Percentiles rank a stretch among this genome's conserved stretches.
These are phyloP conservation scores for Brassica juncea DNA, from an alignment of 345 rosid species.

Conservation along the genomic window DNA sequence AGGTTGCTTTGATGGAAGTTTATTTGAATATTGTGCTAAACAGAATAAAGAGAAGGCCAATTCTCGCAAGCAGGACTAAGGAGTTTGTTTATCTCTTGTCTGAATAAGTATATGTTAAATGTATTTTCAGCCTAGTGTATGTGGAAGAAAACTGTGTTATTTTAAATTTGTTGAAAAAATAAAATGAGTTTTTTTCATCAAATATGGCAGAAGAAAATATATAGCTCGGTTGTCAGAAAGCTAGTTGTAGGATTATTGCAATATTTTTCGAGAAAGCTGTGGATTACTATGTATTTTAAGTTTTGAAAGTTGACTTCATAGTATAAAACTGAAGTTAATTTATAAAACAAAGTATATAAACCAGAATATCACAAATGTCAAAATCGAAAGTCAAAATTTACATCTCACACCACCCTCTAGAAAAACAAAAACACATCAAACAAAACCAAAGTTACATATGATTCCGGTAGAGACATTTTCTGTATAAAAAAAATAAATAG, in stretches of 20 bases:
- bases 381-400: conserved; percentile 29
- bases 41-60: conserved; percentile 44
- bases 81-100: neutral
- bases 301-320: neutral
- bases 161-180: neutral
- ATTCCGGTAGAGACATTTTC: neutral
- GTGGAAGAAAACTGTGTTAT: neutral
- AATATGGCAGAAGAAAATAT: neutral
- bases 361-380: conserved; percentile 17
- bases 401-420: conserved; percentile 11
- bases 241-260: too few species aligned
- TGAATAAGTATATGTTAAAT: neutral
- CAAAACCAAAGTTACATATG: conserved; percentile 18
- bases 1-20: conserved; percentile 69
- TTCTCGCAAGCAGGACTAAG: conserved; percentile 36
- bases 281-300: neutral
- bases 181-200: neutral
- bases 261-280: too few species aligned
- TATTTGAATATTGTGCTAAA: conserved; percentile 67
- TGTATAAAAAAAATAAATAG: conserved; percentile 2
- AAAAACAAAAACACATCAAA: neutral
- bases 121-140: neutral
- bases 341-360: neutral
- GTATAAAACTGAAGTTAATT: neutral
- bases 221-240: too few species aligned